Conservation (phyloP, 2,329 filamentous ascomycete species). For the Fusarium tricinctum region DNA sequence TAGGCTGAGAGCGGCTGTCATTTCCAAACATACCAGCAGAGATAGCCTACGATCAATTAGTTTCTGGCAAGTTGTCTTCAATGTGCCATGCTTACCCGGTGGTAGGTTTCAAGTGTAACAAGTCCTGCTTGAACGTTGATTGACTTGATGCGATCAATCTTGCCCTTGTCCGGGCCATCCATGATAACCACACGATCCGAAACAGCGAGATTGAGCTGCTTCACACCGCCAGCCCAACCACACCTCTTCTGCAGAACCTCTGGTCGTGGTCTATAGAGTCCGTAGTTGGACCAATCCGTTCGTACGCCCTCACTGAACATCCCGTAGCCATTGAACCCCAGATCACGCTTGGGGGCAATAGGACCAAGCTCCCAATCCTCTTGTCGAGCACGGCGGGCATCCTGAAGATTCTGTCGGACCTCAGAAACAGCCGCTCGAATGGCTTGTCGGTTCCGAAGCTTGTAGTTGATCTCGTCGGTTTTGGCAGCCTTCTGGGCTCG, state of each 20-base stretch:
- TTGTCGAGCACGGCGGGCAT: conserved; percentile 66
- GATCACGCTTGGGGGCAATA: conserved; percentile 81
- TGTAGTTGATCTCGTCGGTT: conserved; percentile 49
- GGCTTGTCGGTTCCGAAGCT: conserved; percentile 52
- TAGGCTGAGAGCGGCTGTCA: conserved; percentile 50
- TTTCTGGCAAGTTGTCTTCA: neutral
- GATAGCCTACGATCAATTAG: conserved; percentile 47
- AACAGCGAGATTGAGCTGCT: conserved; percentile 71
- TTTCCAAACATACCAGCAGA: conserved; percentile 51
- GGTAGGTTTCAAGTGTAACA: conserved; percentile 72
- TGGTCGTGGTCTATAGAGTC: conserved; percentile 48
- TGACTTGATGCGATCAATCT: conserved; percentile 79
- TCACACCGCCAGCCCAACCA: conserved; percentile 68
- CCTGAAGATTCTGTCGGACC: conserved; percentile 54
- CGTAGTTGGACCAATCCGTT: conserved; percentile 54
- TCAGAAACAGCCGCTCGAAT: conserved; percentile 52
- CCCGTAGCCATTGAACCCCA: conserved; percentile 74
- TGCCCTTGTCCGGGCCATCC: conserved; percentile 83
- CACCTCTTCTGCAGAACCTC: conserved; percentile 60
- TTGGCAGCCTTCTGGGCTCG: conserved; percentile 59
- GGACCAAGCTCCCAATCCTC: conserved; percentile 86
- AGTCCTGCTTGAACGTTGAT: conserved; percentile 69
- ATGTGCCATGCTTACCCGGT: conserved; percentile 68
- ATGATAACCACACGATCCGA: conserved; percentile 88
- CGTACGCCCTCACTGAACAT: conserved; percentile 60